Base-by-base conservation (phyloP, 371 early-diverging fungal species). In the Coemansia sp. region DNA sequence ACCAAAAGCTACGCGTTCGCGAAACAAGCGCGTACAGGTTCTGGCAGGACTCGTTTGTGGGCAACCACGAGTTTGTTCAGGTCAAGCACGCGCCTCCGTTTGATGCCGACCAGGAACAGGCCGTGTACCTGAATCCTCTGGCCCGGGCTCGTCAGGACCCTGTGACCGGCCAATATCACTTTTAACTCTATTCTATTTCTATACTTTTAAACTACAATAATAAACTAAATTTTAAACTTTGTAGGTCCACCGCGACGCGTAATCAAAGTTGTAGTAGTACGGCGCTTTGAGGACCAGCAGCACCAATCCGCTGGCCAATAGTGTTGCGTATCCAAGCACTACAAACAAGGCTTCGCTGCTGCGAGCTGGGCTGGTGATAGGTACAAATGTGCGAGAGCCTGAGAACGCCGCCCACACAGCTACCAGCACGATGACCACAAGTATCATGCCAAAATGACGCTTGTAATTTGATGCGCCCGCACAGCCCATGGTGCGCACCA, bases 81-180 rank as follows among this genome's bases (percentile, higher is more conserved):
- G 86, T 94, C 80, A 97, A 97, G 90, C 71, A 78, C 62, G 86
- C 86, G 16, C 88, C 97, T 30, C 97, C 96, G 47, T 97, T 93
- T 85, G 83, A 90, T 5, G 86, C 87, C 11, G 91, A 88, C 14
- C 88, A 91, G 69, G 95, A 96, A 77, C 82, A 85, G 39, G 70
- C 71, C 40, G 94, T 97, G 50, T 92, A 92, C 82, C 82, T 96
- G 53, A 90, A 97, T 86, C 95, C 97, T 53, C 81, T 84, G 23
- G 91, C 94, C 51, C 90, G 97, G 71, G 94, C 94, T 8, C 69
- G 82, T 33, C 91, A 88, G 74, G 88, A 92, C 80, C 84, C 86
- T 69, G 75, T 80, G n/a, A 84, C 87, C 67, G 88, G 71, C n/a
- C 16, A 62, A 26, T 75, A 67, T 44, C 56, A 40, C 12, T 75